Evolutionary conservation across 805 yeast genomes (phyloP), one percentile per base, ranked within the genome.

Genomic region (Ogataea zsoltii): DNA sequence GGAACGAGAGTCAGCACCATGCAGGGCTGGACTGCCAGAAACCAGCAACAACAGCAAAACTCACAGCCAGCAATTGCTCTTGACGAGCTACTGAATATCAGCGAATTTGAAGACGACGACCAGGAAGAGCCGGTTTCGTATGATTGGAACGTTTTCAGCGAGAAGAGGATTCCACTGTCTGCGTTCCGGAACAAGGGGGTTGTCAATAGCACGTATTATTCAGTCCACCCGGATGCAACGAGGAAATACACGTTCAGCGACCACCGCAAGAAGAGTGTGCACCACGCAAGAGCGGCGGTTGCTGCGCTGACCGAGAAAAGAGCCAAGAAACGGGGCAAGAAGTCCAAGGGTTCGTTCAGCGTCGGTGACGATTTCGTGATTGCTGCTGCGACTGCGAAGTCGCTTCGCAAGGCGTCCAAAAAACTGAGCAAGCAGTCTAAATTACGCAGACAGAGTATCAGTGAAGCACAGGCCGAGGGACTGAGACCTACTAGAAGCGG

Each of bases 151-250:
- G 49, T 55, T 26, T 60, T 58, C 44, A 54, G 49, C 16, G 61
- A 59, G 60, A 78, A 76, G 61, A 74, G 74, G 44, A 82, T 89
- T 7, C 97, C 97, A 3, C 67, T 91, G 33, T 87, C 95, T 2
- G 97, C 97, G 1, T 92, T 92, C 64, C 73, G 98, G 60, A 91
- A 89, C 67, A 85, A 89, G 58, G 85, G 86, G 11, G 65, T 79
- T 14, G 50, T 65, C 13, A 54, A 58, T 33, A 54, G 53, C 30
- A 46, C 50, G 13, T 49, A 48, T 14, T 45, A 45, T 36, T 30
- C 49, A 29, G 43, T 51, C 10, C 50, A 50, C 38, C 45, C 48
- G 12, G 53, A 49, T 36, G 55, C 57, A 14, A 50, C 62, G 11
- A 44, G 62, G 28, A 56, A 52, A 48, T 61, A 56, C 34, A 54